Percentiles rank a stretch among this genome's conserved stretches.
Evolutionary conservation across 1,284 basidiomycete genomes (phyloP).

Genomic region (Tausonia pullulans): DNA sequence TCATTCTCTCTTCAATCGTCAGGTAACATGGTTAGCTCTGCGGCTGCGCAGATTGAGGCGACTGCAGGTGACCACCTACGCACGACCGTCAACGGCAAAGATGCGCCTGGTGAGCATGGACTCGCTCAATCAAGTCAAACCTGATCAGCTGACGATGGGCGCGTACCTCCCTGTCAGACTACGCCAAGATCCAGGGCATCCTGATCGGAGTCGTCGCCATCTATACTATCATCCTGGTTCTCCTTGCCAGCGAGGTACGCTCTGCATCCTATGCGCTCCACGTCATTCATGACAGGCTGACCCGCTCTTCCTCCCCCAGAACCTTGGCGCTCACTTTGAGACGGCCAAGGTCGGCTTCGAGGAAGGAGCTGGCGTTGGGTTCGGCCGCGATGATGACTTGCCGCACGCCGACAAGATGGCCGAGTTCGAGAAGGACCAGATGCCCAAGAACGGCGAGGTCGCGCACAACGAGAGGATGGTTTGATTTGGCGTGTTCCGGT

Average conservation of each 20-base stretch:
- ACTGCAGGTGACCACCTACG: slow-evolving; percentile 41
- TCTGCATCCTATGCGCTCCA: neutral
- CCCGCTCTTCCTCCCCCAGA: slow-evolving; percentile 39
- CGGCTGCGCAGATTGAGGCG: slow-evolving; percentile 84
- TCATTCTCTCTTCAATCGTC: slow-evolving; percentile 8
- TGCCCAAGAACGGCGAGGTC: no score
- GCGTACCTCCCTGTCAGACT: slow-evolving; percentile 47
- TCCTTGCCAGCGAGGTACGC: no score
- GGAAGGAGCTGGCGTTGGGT: slow-evolving; percentile 46
- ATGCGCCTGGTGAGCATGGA: slow-evolving; percentile 34
- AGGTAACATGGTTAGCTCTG: slow-evolving; percentile 65
- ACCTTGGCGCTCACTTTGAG: slow-evolving; percentile 74
- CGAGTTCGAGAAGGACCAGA: no score
- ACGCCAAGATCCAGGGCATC: slow-evolving; percentile 72
- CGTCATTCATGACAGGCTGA: neutral
- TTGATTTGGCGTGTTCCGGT: no score
- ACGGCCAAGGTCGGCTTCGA: slow-evolving; percentile 66
- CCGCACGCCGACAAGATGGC: no score
- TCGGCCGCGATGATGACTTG: no score
- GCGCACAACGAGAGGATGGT: no score
- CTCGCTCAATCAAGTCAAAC: neutral
- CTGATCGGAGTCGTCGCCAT: slow-evolving; percentile 52
- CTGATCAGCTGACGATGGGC: neutral
- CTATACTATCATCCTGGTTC: slow-evolving; percentile 25
- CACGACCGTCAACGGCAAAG: slow-evolving; percentile 35